Percentiles rank a stretch among this genome's conserved stretches.
phyloP scores from a whole-genome alignment of 768 basidiomycete species.

The Amanita rubescens region DNA sequence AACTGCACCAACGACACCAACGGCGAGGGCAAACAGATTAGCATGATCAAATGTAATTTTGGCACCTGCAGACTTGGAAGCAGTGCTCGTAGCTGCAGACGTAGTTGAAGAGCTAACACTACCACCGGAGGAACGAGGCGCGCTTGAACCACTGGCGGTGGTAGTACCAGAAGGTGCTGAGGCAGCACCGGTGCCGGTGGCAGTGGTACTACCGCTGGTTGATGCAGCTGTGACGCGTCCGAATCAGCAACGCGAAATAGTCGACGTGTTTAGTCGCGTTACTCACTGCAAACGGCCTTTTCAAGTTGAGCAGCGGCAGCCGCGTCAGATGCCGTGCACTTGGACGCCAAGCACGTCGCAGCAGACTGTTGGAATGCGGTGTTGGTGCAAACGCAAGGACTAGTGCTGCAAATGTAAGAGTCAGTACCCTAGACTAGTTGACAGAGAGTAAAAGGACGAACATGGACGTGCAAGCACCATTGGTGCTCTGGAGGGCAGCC shows the following conservation, averaged over 20 bases:
- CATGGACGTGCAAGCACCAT: not conserved
- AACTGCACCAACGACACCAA: not conserved
- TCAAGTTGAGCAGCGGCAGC: not conserved
- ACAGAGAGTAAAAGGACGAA: not conserved
- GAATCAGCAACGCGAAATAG: not conserved
- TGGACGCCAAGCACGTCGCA: not conserved
- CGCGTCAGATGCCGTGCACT: not conserved
- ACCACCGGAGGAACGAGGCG: no score
- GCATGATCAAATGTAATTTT: not conserved
- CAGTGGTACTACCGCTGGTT: not conserved
- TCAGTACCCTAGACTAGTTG: not conserved
- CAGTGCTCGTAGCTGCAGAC: no score
- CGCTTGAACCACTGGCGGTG: no score
- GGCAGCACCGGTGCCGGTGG: not conserved
- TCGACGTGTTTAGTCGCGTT: not conserved
- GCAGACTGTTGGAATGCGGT: not conserved
- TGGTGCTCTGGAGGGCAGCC: not conserved
- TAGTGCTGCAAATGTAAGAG: not conserved
- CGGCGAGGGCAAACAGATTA: not conserved
- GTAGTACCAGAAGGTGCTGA: no score
- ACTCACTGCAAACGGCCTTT: slow-evolving; percentile 5
- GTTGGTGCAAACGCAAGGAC: slow-evolving; percentile 1
- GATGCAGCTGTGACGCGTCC: not conserved
- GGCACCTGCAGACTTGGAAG: not conserved
- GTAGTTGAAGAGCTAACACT: no score